phyloP scores from a whole-genome alignment of 1,284 basidiomycete species.

The Marasmius sp. region DNA sequence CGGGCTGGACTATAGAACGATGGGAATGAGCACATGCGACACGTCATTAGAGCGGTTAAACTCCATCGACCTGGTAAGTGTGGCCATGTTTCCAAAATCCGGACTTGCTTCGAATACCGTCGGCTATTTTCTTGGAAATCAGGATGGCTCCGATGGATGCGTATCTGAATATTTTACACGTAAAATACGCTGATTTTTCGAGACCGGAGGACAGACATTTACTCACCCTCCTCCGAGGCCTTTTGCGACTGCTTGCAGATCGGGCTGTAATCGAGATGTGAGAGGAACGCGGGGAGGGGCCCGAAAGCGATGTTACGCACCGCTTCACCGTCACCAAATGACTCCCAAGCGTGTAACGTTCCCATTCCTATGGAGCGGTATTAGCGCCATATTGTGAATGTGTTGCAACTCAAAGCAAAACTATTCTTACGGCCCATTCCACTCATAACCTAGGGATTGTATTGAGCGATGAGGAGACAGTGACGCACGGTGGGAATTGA shows the following conservation, averaged over 20 bases:
- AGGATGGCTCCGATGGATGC: slow-evolving; percentile 81
- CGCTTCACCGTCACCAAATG: slow-evolving; percentile 69
- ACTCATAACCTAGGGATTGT: slow-evolving; percentile 55
- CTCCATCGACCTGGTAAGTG: slow-evolving; percentile 69
- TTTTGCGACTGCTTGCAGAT: slow-evolving; percentile 85
- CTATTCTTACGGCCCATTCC: slow-evolving; percentile 75
- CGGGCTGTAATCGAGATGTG: slow-evolving; percentile 44
- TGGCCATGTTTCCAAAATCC: slow-evolving; percentile 84
- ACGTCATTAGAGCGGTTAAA: not conserved
- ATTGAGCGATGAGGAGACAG: not conserved
- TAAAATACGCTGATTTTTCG: not conserved
- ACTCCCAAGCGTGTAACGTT: slow-evolving; percentile 84
- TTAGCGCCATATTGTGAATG: not conserved
- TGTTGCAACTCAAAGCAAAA: not conserved
- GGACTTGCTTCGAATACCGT: slow-evolving; percentile 63
- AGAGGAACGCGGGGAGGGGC: not conserved
- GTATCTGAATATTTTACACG: slow-evolving; percentile 49
- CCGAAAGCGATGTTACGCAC: slow-evolving; percentile 24
- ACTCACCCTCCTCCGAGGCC: slow-evolving; percentile 81
- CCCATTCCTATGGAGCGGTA: slow-evolving; percentile 62
- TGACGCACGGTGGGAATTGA: not conserved
- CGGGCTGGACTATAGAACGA: slow-evolving; percentile 53
- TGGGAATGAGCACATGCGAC: no score
- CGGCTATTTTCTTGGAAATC: slow-evolving; percentile 68
- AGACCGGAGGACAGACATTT: not conserved